Evolutionary conservation across 257 asterid species (phyloP).

Genomic region (Solanum chaucha): DNA sequence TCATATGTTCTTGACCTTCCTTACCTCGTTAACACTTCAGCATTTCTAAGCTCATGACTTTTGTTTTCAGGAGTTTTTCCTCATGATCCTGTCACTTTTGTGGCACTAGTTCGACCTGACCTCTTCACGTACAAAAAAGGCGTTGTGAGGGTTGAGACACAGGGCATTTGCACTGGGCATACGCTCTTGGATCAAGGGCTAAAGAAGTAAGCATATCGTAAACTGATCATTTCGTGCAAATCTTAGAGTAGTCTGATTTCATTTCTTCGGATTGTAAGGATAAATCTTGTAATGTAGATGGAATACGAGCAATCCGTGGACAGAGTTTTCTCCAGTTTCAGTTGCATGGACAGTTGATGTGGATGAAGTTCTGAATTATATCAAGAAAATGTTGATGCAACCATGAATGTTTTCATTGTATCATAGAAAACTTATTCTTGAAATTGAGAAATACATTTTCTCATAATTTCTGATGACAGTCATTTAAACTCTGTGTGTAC

Average conservation of each 20-base stretch:
- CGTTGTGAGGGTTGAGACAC: slow-evolving; percentile 95
- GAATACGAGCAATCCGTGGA: slow-evolving; percentile 85
- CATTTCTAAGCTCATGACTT: not conserved
- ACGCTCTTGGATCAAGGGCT: slow-evolving; percentile 89
- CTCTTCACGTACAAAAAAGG: slow-evolving; percentile 89
- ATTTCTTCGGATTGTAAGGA: not conserved
- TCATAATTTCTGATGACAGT: not conserved
- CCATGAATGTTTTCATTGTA: slow-evolving; percentile 19
- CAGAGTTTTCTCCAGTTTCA: slow-evolving; percentile 64
- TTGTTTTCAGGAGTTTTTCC: slow-evolving; percentile 60
- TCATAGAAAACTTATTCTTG: not conserved
- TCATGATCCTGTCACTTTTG: slow-evolving; percentile 88
- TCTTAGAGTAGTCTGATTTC: not conserved
- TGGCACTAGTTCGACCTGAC: slow-evolving; percentile 84
- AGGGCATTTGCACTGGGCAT: slow-evolving; percentile 82
- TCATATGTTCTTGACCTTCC: not conserved
- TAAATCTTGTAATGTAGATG: slow-evolving; percentile 46
- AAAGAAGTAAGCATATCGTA: slow-evolving; percentile 35
- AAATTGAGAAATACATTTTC: not conserved
- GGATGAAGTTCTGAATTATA: slow-evolving; percentile 50
- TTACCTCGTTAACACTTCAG: not conserved
- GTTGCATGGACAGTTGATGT: slow-evolving; percentile 86
- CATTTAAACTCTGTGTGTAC: not conserved
- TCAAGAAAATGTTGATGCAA: slow-evolving; percentile 50
- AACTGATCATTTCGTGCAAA: not conserved